Base-by-base conservation (phyloP, 1,284 basidiomycete genomes). In the Abortiporus biennis region DNA sequence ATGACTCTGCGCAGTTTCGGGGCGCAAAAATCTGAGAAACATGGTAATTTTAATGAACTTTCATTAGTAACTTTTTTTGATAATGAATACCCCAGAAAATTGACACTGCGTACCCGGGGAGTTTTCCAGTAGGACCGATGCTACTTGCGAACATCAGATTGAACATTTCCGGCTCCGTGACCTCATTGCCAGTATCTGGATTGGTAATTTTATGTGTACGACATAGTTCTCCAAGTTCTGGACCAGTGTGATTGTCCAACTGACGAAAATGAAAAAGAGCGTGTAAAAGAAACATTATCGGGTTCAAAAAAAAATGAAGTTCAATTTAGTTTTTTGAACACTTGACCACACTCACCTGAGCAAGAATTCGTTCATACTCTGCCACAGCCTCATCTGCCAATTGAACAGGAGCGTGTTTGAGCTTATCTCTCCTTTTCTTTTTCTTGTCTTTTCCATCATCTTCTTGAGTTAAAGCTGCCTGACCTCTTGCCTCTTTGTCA, bases 131-230 rank as follows among this genome's bases (percentile, higher is more conserved):
- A 8, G 96, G 96, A 23, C 96, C 96, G 59, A 99, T 99, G 66
- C 85, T 88, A 56, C 86, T 91, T 44, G 92, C 83, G 66, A 99
- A 99, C 96, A 99, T 99, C 57, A 99, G 78, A 69, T 99, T 99
- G 74, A 99, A 99, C 63, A 89, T 85, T 59, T 92, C 85, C 2
- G 96, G 96, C 61, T 94, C 90, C 36, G 85, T 74, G 25, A 99
- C 84, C 55, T 89, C 85, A 64, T 99, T 98, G 59, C 80, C 87
- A 2, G 92, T 94, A 55, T 91, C 90, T 3, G 96, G 96, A 57
- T 95, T 95, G 37, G 76, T 74, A 59, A 99, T 89, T 47, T 83
- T 74, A 69, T 91, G 72, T 58, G 84, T 88, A 42, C 74, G 74
- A 66, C 93, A 93, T 38, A 99, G 75, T 54, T 88, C 80, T 44